Conservation (phyloP, 352 stramenopile species). For the Pythium guiyangense region DNA sequence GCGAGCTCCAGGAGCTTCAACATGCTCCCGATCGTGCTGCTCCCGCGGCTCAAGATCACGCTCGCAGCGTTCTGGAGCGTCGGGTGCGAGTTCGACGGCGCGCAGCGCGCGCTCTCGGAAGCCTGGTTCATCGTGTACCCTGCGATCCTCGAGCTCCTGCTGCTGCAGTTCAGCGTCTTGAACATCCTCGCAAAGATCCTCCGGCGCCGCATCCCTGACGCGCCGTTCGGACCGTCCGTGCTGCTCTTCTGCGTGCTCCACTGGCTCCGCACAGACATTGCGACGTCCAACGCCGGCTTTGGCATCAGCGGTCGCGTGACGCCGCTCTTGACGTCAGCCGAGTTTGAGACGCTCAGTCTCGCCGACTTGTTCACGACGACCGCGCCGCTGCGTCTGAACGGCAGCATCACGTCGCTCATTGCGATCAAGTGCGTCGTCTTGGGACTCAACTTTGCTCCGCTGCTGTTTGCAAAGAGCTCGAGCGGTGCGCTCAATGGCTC, state of each 20-base stretch:
- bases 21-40: conserved; percentile 15
- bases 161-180: conserved; percentile 22
- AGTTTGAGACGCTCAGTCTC: background rate
- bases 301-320: conserved; percentile 1
- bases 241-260: conserved; percentile 14
- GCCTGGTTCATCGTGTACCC: conserved; percentile 33
- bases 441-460: conserved; percentile 5
- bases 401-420: conserved; percentile 16
- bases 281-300: background rate
- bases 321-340: background rate
- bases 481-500: too few relatives aligned
- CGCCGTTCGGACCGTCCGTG: conserved; percentile 10
- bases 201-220: conserved; percentile 18
- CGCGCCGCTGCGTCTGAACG: background rate
- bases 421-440: conserved; percentile 13
- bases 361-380: conserved; percentile 3
- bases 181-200: conserved; percentile 16
- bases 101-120: conserved; percentile 11
- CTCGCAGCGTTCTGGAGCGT: conserved; percentile 23
- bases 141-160: conserved; percentile 17
- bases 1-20: background rate
- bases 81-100: conserved; percentile 21
- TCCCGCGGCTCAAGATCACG: conserved; percentile 17
- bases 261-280: conserved; percentile 1
- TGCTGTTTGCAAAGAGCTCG: background rate